Conservation (phyloP, 2,329 filamentous ascomycete species). For the Parafenestella ontariensis region DNA sequence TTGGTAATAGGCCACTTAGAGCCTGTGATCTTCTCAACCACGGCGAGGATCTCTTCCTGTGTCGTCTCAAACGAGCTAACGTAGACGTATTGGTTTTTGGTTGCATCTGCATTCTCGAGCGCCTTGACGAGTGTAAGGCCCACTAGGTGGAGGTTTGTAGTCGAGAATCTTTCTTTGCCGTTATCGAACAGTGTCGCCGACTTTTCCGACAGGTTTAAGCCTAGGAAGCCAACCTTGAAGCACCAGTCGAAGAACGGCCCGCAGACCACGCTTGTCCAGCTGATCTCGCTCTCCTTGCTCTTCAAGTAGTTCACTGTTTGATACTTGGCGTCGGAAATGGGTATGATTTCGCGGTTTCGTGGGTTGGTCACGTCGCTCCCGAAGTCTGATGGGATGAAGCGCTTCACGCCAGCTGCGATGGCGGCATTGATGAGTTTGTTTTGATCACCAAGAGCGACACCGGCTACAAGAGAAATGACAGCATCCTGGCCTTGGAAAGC, state of each 20-base stretch:
- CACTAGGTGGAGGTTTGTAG: conserved; percentile 60
- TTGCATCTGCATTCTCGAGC: conserved; percentile 58
- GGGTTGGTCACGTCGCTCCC: conserved; percentile 52
- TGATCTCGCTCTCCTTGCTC: conserved; percentile 56
- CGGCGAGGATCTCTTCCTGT: conserved; percentile 64
- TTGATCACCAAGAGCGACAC: conserved; percentile 53
- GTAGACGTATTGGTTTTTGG: conserved; percentile 65
- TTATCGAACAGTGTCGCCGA: conserved; percentile 64
- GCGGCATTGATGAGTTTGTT: conserved; percentile 64
- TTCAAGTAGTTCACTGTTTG: conserved; percentile 61
- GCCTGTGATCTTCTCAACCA: conserved; percentile 61
- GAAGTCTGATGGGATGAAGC: conserved; percentile 69
- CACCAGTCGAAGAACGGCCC: conserved; percentile 67
- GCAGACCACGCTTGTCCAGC: conserved; percentile 60
- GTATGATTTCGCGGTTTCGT: conserved; percentile 51
- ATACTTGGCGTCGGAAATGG: conserved; percentile 61
- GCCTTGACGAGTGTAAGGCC: conserved; percentile 61
- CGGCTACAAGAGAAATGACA: conserved; percentile 59
- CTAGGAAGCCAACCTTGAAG: conserved; percentile 58
- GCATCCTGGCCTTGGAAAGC: conserved; percentile 65
- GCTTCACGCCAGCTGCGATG: conserved; percentile 64
- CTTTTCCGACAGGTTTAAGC: conserved; percentile 58
- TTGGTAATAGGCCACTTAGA: conserved; percentile 59
- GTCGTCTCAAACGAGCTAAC: conserved; percentile 65
- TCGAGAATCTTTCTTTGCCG: conserved; percentile 60